Percentiles rank a stretch among this genome's conserved stretches.
These are phyloP conservation scores for Suillus spraguei DNA, from an alignment of 768 basidiomycete species.

Conservation along the genomic window DNA sequence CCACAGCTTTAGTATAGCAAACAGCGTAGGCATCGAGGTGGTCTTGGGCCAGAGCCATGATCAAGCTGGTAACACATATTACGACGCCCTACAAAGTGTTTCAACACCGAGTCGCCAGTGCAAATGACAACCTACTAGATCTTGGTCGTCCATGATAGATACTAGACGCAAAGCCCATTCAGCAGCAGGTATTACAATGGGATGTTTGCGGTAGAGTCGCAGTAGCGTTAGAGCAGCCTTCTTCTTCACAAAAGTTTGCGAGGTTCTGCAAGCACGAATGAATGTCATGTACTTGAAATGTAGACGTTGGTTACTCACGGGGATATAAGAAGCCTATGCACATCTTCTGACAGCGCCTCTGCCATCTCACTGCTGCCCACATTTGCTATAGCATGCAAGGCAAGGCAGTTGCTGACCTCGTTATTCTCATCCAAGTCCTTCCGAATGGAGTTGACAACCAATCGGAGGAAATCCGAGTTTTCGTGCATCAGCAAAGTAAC, in stretches of 20 bases:
- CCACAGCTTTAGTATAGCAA: conserved; percentile 94
- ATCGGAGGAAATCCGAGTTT: conserved; percentile 93
- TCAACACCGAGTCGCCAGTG: not conserved
- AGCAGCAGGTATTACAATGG: conserved; percentile 87
- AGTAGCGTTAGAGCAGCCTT: conserved; percentile 95
- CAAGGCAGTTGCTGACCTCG: conserved; percentile 95
- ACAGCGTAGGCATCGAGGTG: conserved; percentile 88
- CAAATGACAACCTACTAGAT: conserved; percentile 55
- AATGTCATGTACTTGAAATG: conserved; percentile 18
- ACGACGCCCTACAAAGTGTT: conserved; percentile 76
- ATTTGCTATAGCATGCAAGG: conserved; percentile 97
- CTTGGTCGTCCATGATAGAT: conserved; percentile 92
- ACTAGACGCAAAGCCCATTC: conserved; percentile 98
- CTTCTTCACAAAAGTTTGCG: conserved; percentile 95
- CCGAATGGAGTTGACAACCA: conserved; percentile 97
- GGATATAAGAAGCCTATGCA: conserved; percentile 92
- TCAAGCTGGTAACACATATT: conserved; percentile 88
- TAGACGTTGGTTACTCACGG: conserved; percentile 56
- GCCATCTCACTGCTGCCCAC: conserved; percentile 99
- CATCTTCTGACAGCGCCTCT: conserved; percentile 90
- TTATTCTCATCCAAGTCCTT: conserved; percentile 96
- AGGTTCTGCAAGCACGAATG: conserved; percentile 62
- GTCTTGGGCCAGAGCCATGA: conserved; percentile 94
- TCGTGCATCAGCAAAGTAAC: conserved; percentile 98
- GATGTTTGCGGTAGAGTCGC: conserved; percentile 93